Evolutionary conservation across 1,284 basidiomycete genomes (phyloP), one percentile per base, ranked within the genome.

Genomic region (Heterobasidion irregulare): DNA sequence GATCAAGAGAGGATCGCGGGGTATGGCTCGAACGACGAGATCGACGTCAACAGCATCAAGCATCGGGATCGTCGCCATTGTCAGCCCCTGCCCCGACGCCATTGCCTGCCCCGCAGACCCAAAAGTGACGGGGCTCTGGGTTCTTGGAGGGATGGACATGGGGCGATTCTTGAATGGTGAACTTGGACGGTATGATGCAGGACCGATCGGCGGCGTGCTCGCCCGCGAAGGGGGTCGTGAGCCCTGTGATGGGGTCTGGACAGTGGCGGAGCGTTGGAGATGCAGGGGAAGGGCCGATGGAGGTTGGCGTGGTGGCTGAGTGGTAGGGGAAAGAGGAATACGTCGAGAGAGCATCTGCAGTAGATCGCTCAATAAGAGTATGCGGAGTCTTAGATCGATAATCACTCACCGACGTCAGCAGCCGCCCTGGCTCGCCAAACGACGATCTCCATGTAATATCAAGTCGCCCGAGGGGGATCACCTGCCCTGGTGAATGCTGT

Each of bases 401-500:
- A 4, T 4, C 6, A 65, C 75, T 55, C 61, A 71, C 80, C 2
- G 90, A 92, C 6, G 92, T 95, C 48, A 93, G 70, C 16, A 95
- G 72, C 48, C 89, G 77, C 1, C 92, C 92, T 16, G 84, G 88
- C 69, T 93, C 89, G 8, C 89, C 89, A 60, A 84, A 88, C 13
- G 81, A 80, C 13, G 88, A 88, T 47, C 83, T 75, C 92, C 92
- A 95, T 1, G 83, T 79, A 38, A 95, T 84, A 62, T 93, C 89
- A 9, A 95, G 75, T 58, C 88, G 75, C 18, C 92, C 92, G 1
- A 95, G 78, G 2, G 89, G 80, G 15, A 94, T 77, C 43, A 86
- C 74, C 33, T 77, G 79, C 2, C 92, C 92, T 0, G 89, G 83
- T 1, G 76, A 63, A 63, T 80, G 78, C 2, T 68, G 62, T 0